These are phyloP conservation scores for Paecilomyces sp. DNA, from an alignment of 2,329 filamentous ascomycete species.

Conservation along the genomic window DNA sequence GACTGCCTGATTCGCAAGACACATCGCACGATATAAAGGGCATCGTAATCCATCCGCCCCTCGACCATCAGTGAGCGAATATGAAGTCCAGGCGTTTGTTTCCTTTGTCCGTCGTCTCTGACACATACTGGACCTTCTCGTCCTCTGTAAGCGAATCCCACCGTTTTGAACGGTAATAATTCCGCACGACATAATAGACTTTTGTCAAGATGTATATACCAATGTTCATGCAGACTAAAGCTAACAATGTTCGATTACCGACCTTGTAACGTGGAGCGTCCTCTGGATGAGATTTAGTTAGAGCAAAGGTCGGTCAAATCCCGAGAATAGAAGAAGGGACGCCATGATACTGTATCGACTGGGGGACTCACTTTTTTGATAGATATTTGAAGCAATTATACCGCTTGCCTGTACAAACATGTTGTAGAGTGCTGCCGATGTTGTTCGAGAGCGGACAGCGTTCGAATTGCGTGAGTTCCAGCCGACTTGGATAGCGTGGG, in stretches of 20 bases:
- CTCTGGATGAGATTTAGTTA: slow-evolving; percentile 12
- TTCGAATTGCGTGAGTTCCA: slow-evolving; percentile 45
- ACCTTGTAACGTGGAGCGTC: slow-evolving; percentile 45
- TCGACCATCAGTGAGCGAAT: slow-evolving; percentile 21
- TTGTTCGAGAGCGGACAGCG: slow-evolving; percentile 42
- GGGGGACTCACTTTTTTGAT: slow-evolving; percentile 9
- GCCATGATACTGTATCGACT: not conserved
- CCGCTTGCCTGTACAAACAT: slow-evolving; percentile 30
- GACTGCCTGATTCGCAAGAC: too few relatives aligned
- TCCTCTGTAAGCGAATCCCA: slow-evolving; percentile 25
- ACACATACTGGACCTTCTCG: slow-evolving; percentile 20
- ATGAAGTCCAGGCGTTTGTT: slow-evolving; percentile 29
- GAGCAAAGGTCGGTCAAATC: not conserved
- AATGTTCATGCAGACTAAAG: slow-evolving; percentile 40
- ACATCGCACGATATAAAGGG: not conserved
- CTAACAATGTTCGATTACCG: slow-evolving; percentile 46
- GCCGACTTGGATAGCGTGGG: slow-evolving; percentile 42
- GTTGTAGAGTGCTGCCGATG: slow-evolving; percentile 41
- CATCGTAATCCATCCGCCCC: not conserved
- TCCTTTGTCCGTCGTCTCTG: slow-evolving; percentile 23
- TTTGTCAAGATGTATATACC: slow-evolving; percentile 21
- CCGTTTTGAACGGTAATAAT: slow-evolving; percentile 17
- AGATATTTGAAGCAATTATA: slow-evolving; percentile 30
- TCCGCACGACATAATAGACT: slow-evolving; percentile 24
- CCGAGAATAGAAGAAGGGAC: not conserved